These are phyloP conservation scores for Diversispora eburnea DNA, from an alignment of 192 early-diverging fungal species.

Conservation along the genomic window DNA sequence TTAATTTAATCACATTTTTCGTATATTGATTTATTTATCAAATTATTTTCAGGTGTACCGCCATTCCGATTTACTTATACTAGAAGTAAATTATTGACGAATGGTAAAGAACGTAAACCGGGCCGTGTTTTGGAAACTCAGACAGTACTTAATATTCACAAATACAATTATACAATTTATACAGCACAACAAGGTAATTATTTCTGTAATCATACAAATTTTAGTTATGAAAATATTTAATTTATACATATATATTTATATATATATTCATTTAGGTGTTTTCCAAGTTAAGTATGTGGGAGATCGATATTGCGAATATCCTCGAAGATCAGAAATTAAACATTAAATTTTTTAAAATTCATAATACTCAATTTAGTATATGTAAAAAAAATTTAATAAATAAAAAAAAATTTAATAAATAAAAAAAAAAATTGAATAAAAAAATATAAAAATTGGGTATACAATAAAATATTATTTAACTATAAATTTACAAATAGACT, in stretches of 20 bases:
- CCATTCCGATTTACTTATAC: conserved; percentile 48
- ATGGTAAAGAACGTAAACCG: conserved; percentile 28
- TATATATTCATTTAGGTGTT: background rate
- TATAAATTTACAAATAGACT: too few relatives aligned
- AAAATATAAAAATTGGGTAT: too few relatives aligned
- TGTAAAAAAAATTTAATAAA: too few relatives aligned
- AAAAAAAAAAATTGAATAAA: too few relatives aligned
- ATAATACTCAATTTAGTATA: too few relatives aligned
- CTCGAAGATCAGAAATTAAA: background rate
- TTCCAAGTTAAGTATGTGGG: conserved; percentile 26
- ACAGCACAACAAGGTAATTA: conserved; percentile 39
- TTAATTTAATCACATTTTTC: background rate
- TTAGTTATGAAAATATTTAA: background rate
- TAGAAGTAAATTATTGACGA: conserved; percentile 38
- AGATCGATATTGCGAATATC: conserved; percentile 29
- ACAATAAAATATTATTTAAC: too few relatives aligned
- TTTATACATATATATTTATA: background rate
- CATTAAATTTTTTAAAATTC: too few relatives aligned
- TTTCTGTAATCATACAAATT: background rate
- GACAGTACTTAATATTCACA: conserved; percentile 33
- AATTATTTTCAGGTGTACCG: conserved; percentile 27
- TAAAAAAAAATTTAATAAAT: too few relatives aligned
- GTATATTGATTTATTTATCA: background rate
- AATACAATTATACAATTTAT: conserved; percentile 35
- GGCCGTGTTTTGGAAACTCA: conserved; percentile 41